phyloP scores from a whole-genome alignment of 1,284 basidiomycete species.

The Baeospora myosura region DNA sequence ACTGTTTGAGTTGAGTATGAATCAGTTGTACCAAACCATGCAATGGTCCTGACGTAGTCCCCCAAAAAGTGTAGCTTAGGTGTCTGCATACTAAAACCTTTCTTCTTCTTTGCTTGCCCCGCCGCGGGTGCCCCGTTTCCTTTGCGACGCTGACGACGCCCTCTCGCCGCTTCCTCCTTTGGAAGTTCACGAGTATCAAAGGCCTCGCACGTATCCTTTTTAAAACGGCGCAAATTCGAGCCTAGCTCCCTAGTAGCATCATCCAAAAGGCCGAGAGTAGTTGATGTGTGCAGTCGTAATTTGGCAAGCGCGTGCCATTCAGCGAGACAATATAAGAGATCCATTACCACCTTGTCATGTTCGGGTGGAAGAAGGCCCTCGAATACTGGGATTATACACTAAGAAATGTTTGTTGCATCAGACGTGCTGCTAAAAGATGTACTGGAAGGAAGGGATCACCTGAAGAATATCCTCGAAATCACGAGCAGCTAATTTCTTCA shows the following conservation, averaged over 20 bases:
- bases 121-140: not conserved
- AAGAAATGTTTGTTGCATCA: not conserved
- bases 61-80: conserved; percentile 16
- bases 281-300: conserved; percentile 16
- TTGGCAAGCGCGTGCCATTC: conserved; percentile 14
- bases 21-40: conserved; percentile 10
- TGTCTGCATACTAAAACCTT: conserved; percentile 18
- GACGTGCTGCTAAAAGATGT: not conserved
- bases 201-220: not conserved
- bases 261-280: conserved; percentile 2
- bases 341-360: not conserved
- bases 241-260: conserved; percentile 6
- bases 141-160: not conserved
- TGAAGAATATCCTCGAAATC: conserved; percentile 23
- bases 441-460: conserved; percentile 4
- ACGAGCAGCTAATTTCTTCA: conserved; percentile 18
- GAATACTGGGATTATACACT: conserved; percentile 7
- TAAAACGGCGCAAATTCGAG: conserved; percentile 5
- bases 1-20: conserved; percentile 5
- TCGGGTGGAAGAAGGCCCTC: conserved; percentile 4
- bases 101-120: conserved; percentile 2
- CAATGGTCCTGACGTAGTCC: conserved; percentile 3
- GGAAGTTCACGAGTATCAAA: conserved; percentile 7
- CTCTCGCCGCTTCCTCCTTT: not conserved
- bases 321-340: conserved; percentile 6